Conservation (phyloP, 495 filamentous ascomycete genomes). For the Polyplosphaeria fusca region DNA sequence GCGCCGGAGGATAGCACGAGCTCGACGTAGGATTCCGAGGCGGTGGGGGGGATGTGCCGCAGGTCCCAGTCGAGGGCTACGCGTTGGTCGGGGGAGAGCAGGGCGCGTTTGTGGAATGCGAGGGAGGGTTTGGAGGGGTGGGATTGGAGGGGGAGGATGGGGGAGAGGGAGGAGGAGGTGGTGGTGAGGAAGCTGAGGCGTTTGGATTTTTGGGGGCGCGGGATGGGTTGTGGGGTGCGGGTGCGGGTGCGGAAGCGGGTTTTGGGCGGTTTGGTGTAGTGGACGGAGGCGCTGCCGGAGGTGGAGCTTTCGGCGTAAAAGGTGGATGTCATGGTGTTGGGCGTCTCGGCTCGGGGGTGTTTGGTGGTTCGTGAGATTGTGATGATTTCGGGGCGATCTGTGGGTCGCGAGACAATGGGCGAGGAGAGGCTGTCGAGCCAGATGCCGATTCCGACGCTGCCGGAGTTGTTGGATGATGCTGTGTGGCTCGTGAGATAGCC, state of each 20-base stretch:
- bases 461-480: neutral
- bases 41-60: neutral
- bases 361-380: neutral
- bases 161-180: no score
- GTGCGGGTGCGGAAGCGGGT: neutral
- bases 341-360: neutral
- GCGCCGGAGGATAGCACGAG: constrained; percentile 7
- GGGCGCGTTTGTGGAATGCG: neutral
- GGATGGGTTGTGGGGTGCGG: neutral
- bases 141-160: no score
- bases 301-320: constrained; percentile 9
- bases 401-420: neutral
- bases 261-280: neutral
- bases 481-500: neutral
- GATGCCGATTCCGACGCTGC: constrained; percentile 1
- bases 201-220: neutral
- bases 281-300: neutral
- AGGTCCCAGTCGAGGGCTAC: constrained; percentile 12
- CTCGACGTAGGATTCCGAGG: constrained; percentile 2
- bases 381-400: neutral
- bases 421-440: constrained; percentile 7
- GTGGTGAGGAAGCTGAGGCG: no score
- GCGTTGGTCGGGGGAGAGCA: constrained; percentile 4
- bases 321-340: no score
- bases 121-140: no score